These are phyloP conservation scores for Apiotrichum laibachii DNA, from an alignment of 1,284 basidiomycete genomes.

Conservation along the genomic window DNA sequence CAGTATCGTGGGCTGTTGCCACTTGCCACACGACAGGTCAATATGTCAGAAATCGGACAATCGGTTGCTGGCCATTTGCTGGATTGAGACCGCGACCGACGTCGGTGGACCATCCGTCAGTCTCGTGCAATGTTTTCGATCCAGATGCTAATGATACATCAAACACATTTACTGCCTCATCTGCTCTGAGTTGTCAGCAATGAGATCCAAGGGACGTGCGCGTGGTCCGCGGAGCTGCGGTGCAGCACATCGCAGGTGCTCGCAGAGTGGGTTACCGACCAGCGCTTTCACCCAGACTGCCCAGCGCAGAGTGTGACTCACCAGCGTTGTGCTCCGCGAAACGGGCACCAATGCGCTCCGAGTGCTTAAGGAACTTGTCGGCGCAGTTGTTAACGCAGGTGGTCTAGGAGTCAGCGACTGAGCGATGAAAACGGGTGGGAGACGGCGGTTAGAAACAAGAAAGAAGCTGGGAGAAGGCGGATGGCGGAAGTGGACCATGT, in stretches of 20 bases:
- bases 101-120: too few species aligned
- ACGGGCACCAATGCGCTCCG: slow-evolving; percentile 86
- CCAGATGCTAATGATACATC: slow-evolving; percentile 9
- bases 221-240: too few species aligned
- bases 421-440: background rate
- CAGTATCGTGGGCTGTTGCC: too few species aligned
- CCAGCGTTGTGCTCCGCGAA: slow-evolving; percentile 82
- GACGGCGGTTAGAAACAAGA: background rate
- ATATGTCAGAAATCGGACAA: too few species aligned
- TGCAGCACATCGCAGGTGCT: too few species aligned
- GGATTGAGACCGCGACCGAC: too few species aligned
- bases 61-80: too few species aligned
- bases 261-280: too few species aligned
- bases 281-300: background rate
- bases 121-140: background rate
- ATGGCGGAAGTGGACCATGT: too few species aligned
- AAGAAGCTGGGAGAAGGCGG: background rate
- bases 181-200: slow-evolving; percentile 1
- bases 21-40: too few species aligned
- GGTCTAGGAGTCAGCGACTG: slow-evolving; percentile 45
- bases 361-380: slow-evolving; percentile 97
- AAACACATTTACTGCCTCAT: slow-evolving; percentile 6
- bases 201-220: background rate
- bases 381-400: slow-evolving; percentile 62
- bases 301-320: background rate